These are phyloP conservation scores for Thelonectria rubi DNA, from an alignment of 2,329 filamentous ascomycete genomes.

Conservation along the genomic window DNA sequence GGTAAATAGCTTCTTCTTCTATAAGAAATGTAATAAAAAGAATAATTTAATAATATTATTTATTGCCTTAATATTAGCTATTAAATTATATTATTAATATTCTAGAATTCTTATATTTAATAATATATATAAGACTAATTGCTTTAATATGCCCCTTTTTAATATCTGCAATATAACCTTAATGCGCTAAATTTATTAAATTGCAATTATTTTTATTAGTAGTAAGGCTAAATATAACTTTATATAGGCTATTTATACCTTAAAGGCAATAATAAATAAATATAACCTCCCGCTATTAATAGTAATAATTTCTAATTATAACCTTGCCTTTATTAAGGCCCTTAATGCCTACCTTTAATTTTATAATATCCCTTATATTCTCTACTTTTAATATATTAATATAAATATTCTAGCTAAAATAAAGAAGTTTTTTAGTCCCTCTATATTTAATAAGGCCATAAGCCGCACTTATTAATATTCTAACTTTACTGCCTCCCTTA, in stretches of 20 bases:
- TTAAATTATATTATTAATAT: not conserved
- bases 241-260: not conserved
- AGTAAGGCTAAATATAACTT: not conserved
- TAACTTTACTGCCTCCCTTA: too few relatives aligned
- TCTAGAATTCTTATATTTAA: not conserved
- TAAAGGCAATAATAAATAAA: not conserved
- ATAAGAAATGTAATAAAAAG: not conserved
- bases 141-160: too few relatives aligned
- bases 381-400: conserved; percentile 1
- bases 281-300: not conserved
- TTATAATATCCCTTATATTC: not conserved
- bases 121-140: not conserved
- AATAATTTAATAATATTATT: not conserved
- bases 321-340: too few relatives aligned
- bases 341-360: not conserved
- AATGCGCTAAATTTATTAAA: not conserved
- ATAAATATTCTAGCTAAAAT: not conserved
- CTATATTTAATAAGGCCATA: not conserved
- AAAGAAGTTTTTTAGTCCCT: not conserved
- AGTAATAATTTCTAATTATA: not conserved
- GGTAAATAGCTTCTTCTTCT: not conserved
- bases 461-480: too few relatives aligned
- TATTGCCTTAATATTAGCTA: not conserved
- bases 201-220: not conserved
- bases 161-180: too few relatives aligned